Evolutionary conservation across 73 alveolate species (phyloP), one percentile per base, ranked within the genome.

Genomic region (Symbiodinium pilosum): DNA sequence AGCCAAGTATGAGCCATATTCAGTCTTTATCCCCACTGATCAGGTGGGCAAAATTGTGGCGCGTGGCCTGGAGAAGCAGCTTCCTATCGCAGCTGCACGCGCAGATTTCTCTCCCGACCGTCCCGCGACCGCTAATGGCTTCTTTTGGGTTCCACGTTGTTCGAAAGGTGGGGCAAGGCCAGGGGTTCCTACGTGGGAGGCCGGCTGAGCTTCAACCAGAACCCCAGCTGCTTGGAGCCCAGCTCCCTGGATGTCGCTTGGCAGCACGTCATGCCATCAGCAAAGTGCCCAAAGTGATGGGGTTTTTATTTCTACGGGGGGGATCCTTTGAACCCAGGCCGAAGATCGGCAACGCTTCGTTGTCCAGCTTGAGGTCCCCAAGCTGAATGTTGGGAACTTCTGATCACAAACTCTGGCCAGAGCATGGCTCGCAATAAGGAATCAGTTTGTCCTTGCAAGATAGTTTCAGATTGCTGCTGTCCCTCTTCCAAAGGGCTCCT

Each of bases 61-160:
- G 88, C 44, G 47, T 24, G 75, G 87, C n/a, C 88, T 91, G 56
- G 88, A 91, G 87, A 69, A 91, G 54, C 84, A 56, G 41, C 88
- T 91, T 41, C 97, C 97, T 38, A 91, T 91, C 88, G 97, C 97
- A 6, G 97, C 97, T 43, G 97, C 97, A 32, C 75, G 97, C 36
- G 97, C 88, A 20, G 97, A 91, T 83, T 91, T 91, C 41, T 51
- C 84, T 43, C 41, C 52, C 26, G 38, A 38, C 69, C 43, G 44
- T 41, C 83, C 83, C 42, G 38, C 21, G 59, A 14, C 59, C 14
- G 59, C n/a, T n/a, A n/a, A n/a, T n/a, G 71, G 71, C 71, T 54
- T 30, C 16, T 21, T 30, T 54, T 21, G 32, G 30, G 71, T 3
- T 54, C 30, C 1, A 54, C 71, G 71, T 54, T 54, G 4, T 24